Evolutionary conservation across 495 filamentous ascomycete species (phyloP).

Genomic region (Pyrenopolyporus hunteri): DNA sequence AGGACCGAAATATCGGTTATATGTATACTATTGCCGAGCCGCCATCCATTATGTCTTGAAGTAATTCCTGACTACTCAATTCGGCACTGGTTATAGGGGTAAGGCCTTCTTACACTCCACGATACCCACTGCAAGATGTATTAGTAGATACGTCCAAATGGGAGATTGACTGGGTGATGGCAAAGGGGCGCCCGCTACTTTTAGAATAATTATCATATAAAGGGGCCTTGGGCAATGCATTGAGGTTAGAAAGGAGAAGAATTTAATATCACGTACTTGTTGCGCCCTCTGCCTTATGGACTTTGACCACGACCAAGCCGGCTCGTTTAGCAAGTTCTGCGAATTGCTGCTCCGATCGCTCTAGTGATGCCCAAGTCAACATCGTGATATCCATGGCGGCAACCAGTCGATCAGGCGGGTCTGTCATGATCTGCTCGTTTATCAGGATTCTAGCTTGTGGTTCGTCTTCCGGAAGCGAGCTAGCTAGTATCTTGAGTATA

Average conservation of each 20-base stretch:
- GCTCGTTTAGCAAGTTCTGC: not conserved
- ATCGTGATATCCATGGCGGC: conserved; percentile 35
- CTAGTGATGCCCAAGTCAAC: conserved; percentile 6
- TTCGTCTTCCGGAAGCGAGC: conserved; percentile 20
- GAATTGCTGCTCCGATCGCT: conserved; percentile 23
- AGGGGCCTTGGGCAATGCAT: too few species aligned
- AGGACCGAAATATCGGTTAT: too few species aligned
- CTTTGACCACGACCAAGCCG: conserved; percentile 9
- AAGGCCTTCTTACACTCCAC: conserved; percentile 23
- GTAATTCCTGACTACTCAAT: too few species aligned
- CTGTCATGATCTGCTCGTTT: conserved; percentile 44
- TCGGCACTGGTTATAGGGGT: too few species aligned
- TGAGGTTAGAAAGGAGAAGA: too few species aligned
- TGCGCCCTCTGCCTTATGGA: conserved; percentile 14
- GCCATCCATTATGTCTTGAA: too few species aligned
- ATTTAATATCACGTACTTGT: not conserved
- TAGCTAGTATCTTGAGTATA: conserved; percentile 38
- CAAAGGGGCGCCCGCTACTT: too few species aligned
- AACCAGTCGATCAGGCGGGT: conserved; percentile 25
- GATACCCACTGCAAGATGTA: conserved; percentile 11
- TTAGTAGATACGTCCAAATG: too few species aligned
- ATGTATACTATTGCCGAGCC: too few species aligned
- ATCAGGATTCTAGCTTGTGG: conserved; percentile 39
- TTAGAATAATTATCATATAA: too few species aligned
- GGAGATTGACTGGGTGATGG: too few species aligned